Percentiles rank a stretch among this genome's conserved stretches.
Evolutionary conservation across 78 protist species (phyloP).

Genomic region (Dictyostelium purpureum): DNA sequence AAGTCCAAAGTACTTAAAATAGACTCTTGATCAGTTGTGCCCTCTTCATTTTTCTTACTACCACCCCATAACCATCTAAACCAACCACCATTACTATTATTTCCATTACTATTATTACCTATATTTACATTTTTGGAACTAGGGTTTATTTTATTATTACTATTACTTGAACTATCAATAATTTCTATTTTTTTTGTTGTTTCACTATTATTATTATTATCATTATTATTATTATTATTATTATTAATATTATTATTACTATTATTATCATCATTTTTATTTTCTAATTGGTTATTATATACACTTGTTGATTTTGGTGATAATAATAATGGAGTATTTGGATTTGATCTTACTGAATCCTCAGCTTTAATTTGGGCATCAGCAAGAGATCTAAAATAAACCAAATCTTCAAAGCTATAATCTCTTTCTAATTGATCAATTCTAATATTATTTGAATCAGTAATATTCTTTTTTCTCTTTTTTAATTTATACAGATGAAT

Average conservation of each 20-base stretch:
- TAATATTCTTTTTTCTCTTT: slow-evolving; percentile 36
- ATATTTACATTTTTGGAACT: neutral
- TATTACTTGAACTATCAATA: neutral
- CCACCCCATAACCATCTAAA: slow-evolving; percentile 71
- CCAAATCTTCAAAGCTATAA: slow-evolving; percentile 61
- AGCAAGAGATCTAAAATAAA: slow-evolving; percentile 71
- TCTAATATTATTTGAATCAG: neutral
- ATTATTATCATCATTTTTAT: neutral
- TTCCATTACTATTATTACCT: too few species aligned
- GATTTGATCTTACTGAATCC: neutral
- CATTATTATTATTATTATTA: neutral
- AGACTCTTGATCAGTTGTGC: neutral
- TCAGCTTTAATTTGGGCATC: slow-evolving; percentile 72
- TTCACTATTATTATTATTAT: neutral
- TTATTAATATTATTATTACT: neutral
- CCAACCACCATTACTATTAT: slow-evolving; percentile 37
- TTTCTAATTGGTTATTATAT: neutral
- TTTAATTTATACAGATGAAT: slow-evolving; percentile 34
- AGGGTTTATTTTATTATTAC: neutral
- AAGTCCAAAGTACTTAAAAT: slow-evolving; percentile 26
- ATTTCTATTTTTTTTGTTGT: neutral
- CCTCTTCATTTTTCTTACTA: neutral
- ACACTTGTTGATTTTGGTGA: neutral
- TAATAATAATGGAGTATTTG: neutral
- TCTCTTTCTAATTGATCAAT: slow-evolving; percentile 30